A percentile compares a stretch with the other conserved stretches of the same genome.
Conservation (phyloP, 306 rosid species). For the Gillenia trifoliata region DNA sequence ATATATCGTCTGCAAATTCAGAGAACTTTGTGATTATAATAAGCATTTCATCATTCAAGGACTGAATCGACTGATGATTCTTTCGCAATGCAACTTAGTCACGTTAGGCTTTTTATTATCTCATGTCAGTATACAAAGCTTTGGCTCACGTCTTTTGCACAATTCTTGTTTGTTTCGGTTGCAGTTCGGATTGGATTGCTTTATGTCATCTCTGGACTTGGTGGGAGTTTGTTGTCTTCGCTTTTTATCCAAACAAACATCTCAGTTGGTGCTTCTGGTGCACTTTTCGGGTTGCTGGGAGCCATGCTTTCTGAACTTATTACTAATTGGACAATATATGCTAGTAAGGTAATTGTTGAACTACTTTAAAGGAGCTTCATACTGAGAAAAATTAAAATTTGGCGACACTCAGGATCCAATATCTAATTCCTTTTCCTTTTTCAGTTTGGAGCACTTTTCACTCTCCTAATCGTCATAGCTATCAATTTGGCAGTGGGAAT, state of each 20-base stretch:
- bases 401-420: neutral
- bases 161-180: conserved; percentile 13
- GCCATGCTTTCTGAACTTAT: conserved; percentile 97
- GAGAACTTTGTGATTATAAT: neutral
- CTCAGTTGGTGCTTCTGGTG: conserved; percentile 99
- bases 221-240: conserved; percentile 84
- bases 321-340: conserved; percentile 87
- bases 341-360: conserved; percentile 59
- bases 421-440: neutral
- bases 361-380: neutral
- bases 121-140: conserved; percentile 3
- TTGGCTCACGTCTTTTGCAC: conserved; percentile 8
- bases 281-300: conserved; percentile 91
- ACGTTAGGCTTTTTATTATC: neutral
- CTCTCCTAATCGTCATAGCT: conserved; percentile 69
- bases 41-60: neutral
- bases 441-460: conserved; percentile 72
- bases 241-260: conserved; percentile 82
- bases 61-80: neutral
- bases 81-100: neutral
- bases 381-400: neutral
- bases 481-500: conserved; percentile 89
- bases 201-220: conserved; percentile 81
- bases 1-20: neutral
- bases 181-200: conserved; percentile 79